Evolutionary conservation across 2,329 filamentous ascomycete species (phyloP).

Genomic region (Chaetomium olivaceum): DNA sequence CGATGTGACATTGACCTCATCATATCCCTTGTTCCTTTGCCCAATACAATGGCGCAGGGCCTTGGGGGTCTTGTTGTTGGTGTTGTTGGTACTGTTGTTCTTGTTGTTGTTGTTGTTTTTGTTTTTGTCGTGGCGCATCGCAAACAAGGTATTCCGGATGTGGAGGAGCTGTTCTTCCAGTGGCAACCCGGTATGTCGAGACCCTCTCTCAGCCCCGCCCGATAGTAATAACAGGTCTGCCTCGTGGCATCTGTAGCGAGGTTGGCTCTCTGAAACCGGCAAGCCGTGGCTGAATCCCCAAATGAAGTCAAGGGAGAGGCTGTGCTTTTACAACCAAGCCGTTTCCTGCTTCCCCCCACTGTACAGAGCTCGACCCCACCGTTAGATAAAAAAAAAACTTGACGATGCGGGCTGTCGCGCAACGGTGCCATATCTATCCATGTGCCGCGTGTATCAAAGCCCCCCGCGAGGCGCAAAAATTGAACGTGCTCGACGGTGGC

Average conservation of each 20-base stretch:
- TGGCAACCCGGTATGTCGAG: background rate
- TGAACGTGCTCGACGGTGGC: constrained; percentile 5
- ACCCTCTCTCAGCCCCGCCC: background rate
- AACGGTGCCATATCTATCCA: background rate
- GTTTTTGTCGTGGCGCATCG: constrained; percentile 4
- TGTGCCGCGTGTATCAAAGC: background rate
- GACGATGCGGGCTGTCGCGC: background rate
- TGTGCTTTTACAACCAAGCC: background rate
- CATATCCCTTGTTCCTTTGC: background rate
- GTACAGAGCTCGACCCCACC: background rate
- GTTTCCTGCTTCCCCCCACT: background rate
- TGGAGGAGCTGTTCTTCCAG: background rate
- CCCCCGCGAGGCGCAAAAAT: background rate
- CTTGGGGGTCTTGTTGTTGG: background rate
- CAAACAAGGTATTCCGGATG: background rate
- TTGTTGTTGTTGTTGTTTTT: background rate
- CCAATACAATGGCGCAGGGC: background rate
- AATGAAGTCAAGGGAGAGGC: background rate
- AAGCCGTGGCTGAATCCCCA: background rate
- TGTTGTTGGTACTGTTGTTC: background rate
- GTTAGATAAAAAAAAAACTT: background rate
- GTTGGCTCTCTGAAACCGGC: background rate
- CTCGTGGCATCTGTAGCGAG: background rate
- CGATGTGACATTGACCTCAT: background rate
- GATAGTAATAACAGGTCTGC: background rate